These are phyloP conservation scores for Gyrodon lividus DNA, from an alignment of 768 basidiomycete genomes.

Conservation along the genomic window DNA sequence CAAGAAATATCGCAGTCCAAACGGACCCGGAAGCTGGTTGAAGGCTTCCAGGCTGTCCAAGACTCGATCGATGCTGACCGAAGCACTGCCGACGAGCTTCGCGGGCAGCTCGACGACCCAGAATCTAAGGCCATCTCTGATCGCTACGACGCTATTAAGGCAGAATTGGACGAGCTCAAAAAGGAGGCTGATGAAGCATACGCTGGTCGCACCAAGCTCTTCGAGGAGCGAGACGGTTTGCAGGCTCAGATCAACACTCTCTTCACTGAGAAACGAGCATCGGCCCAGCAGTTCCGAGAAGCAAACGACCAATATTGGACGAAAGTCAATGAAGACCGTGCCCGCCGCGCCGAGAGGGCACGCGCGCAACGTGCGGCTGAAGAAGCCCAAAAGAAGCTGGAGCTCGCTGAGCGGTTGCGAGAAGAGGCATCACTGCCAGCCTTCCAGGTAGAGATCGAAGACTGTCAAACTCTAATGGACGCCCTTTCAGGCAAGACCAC, in stretches of 20 bases:
- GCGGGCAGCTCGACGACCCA: conserved; percentile 86
- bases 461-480: conserved; percentile 91
- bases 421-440: conserved; percentile 92
- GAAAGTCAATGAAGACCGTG: conserved; percentile 87
- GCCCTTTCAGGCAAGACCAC: conserved; percentile 69
- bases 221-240: conserved; percentile 79
- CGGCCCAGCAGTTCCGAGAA: conserved; percentile 68
- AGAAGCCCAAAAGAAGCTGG: conserved; percentile 77
- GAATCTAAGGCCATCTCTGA: conserved; percentile 79
- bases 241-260: conserved; percentile 69
- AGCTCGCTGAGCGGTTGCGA: conserved; percentile 73
- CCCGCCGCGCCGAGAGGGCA: conserved; percentile 73
- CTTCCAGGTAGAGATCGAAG: conserved; percentile 91
- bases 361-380: conserved; percentile 75
- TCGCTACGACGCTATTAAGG: conserved; percentile 77
- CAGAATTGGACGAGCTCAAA: conserved; percentile 83
- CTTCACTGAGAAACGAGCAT: conserved; percentile 76
- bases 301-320: conserved; percentile 78
- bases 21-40: conserved; percentile 72
- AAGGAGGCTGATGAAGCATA: conserved; percentile 84
- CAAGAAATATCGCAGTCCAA: conserved; percentile 77
- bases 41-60: conserved; percentile 78
- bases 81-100: conserved; percentile 70
- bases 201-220: conserved; percentile 76
- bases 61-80: conserved; percentile 80